phyloP scores from a whole-genome alignment of 345 rosid species.

The Brassica cretica region DNA sequence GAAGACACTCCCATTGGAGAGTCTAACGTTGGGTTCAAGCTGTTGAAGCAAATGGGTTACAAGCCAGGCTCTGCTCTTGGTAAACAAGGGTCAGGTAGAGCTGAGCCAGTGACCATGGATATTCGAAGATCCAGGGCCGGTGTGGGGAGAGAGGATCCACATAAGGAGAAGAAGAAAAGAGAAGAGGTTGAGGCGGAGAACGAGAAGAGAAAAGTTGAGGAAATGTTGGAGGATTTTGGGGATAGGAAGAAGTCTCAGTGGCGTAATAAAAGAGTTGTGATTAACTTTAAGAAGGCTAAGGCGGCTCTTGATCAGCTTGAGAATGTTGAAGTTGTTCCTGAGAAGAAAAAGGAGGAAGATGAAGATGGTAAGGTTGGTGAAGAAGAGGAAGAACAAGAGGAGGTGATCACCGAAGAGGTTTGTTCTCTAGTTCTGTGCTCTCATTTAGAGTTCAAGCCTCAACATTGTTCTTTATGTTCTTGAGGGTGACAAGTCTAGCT shows the following conservation, averaged over 20 bases:
- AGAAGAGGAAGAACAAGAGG: constrained; percentile 77
- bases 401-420: constrained; percentile 74
- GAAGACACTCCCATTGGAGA: constrained; percentile 32
- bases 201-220: constrained; percentile 57
- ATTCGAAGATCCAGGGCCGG: constrained; percentile 88
- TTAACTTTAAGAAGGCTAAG: constrained; percentile 79
- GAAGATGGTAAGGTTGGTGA: constrained; percentile 43
- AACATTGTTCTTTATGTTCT: constrained; percentile 5
- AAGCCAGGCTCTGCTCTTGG: constrained; percentile 86
- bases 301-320: constrained; percentile 90
- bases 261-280: constrained; percentile 60
- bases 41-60: constrained; percentile 93
- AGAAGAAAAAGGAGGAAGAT: constrained; percentile 60
- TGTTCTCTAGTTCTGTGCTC: constrained; percentile 14
- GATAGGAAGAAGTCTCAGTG: constrained; percentile 80
- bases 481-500: constrained; percentile 6
- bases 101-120: constrained; percentile 75
- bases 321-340: constrained; percentile 61
- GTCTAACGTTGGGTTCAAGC: constrained; percentile 83
- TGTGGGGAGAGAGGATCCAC: constrained; percentile 80
- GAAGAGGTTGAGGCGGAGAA: constrained; percentile 64
- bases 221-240: constrained; percentile 76
- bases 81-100: constrained; percentile 69
- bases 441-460: background rate
- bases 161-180: constrained; percentile 76